These are phyloP conservation scores for Tricholoma sp. DNA, from an alignment of 768 basidiomycete genomes.

Conservation along the genomic window DNA sequence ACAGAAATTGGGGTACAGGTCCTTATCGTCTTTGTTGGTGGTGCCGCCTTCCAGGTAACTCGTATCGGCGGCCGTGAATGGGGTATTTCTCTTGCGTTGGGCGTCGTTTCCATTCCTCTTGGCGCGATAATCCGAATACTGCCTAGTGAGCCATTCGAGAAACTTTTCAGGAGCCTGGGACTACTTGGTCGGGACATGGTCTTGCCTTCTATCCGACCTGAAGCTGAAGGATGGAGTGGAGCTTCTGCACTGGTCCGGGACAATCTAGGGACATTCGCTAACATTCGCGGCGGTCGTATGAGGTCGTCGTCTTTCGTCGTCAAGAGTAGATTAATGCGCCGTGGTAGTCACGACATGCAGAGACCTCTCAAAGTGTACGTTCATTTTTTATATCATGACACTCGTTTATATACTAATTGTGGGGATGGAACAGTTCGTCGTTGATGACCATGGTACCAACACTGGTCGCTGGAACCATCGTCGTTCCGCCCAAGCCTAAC, in stretches of 20 bases:
- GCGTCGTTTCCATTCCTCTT: slow-evolving; percentile 82
- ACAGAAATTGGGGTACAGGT: slow-evolving; percentile 85
- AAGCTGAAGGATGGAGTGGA: slow-evolving; percentile 65
- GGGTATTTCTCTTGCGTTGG: slow-evolving; percentile 89
- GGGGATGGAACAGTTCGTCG: slow-evolving; percentile 20
- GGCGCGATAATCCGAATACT: slow-evolving; percentile 76
- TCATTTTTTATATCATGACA: background rate
- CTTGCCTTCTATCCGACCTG: slow-evolving; percentile 59
- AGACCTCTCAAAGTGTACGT: slow-evolving; percentile 43
- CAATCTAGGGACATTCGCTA: slow-evolving; percentile 78
- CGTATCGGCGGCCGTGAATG: slow-evolving; percentile 79
- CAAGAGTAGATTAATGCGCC: slow-evolving; percentile 66
- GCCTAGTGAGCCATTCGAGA: slow-evolving; percentile 78
- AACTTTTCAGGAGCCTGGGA: slow-evolving; percentile 37
- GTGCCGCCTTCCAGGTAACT: slow-evolving; percentile 87
- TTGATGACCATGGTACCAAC: slow-evolving; percentile 50
- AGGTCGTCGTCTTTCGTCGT: slow-evolving; percentile 81
- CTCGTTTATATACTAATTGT: slow-evolving; percentile 4
- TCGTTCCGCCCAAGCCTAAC: slow-evolving; percentile 56
- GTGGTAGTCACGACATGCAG: slow-evolving; percentile 42
- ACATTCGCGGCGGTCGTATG: slow-evolving; percentile 84
- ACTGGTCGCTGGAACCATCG: slow-evolving; percentile 39
- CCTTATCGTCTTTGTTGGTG: slow-evolving; percentile 87
- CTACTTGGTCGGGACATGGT: slow-evolving; percentile 61
- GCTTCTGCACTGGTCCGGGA: slow-evolving; percentile 83